Evolutionary conservation across 768 basidiomycete genomes (phyloP).

Genomic region (Leccinum disarticulatum): DNA sequence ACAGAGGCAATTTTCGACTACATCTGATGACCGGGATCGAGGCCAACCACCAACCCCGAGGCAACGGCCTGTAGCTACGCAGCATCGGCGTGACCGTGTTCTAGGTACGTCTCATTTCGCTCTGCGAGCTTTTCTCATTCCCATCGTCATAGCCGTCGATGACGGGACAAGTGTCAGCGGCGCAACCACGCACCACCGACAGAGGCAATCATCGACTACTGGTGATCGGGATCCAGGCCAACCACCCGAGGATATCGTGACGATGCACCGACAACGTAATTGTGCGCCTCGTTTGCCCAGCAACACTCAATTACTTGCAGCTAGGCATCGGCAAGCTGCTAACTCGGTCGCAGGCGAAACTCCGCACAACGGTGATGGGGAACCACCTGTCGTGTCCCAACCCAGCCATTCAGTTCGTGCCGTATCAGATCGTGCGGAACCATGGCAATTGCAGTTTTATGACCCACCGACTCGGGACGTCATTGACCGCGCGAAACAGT

Average conservation of each 20-base stretch:
- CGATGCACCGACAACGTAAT: not conserved
- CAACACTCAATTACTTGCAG: not conserved
- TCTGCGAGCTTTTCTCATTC: not conserved
- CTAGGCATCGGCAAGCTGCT: not conserved
- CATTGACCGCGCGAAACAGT: conserved; percentile 2
- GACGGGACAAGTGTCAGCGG: not conserved
- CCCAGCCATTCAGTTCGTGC: not conserved
- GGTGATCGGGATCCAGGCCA: not conserved
- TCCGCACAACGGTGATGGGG: not conserved
- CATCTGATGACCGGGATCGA: not conserved
- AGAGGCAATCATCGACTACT: not conserved
- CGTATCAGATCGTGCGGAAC: not conserved
- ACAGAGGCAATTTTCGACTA: not conserved
- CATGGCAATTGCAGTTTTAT: conserved; percentile 6
- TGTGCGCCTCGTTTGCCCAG: not conserved
- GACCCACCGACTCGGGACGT: not conserved
- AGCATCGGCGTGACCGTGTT: not conserved
- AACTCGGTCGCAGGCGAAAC: not conserved
- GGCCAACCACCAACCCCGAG: not conserved
- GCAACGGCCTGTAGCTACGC: no score
- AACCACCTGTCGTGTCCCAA: not conserved
- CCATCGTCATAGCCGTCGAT: no score
- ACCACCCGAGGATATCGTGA: not conserved
- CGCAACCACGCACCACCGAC: not conserved
- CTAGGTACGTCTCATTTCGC: not conserved